Conservation (phyloP, 2,329 filamentous ascomycete species). For the Claviceps africana region DNA sequence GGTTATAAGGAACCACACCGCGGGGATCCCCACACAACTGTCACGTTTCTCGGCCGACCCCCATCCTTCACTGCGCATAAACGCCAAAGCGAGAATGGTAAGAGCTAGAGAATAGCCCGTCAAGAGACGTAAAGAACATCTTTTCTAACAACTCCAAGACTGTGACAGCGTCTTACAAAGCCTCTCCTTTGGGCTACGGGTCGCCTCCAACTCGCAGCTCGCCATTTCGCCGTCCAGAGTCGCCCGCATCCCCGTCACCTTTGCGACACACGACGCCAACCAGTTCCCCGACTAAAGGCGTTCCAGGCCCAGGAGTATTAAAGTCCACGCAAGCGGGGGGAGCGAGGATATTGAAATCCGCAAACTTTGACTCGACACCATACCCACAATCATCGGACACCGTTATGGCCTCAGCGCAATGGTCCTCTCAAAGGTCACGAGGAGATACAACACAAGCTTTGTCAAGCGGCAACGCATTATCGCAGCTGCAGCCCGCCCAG, state of each 20-base stretch:
- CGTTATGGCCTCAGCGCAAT: constrained; percentile 25
- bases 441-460: constrained; percentile 21
- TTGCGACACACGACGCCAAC: constrained; percentile 52
- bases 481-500: constrained; percentile 66
- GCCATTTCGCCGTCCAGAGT: constrained; percentile 48
- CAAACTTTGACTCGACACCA: constrained; percentile 25
- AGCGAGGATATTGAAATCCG: neutral
- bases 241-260: constrained; percentile 50
- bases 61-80: constrained; percentile 2
- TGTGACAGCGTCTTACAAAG: constrained; percentile 48
- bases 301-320: constrained; percentile 13
- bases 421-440: constrained; percentile 17
- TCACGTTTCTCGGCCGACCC: constrained; percentile 12
- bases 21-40: constrained; percentile 1
- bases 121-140: constrained; percentile 10
- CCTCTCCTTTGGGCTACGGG: constrained; percentile 57
- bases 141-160: constrained; percentile 27
- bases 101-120: constrained; percentile 7
- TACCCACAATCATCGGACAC: constrained; percentile 16
- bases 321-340: constrained; percentile 22
- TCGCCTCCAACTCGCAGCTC: constrained; percentile 47
- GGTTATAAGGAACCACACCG: neutral
- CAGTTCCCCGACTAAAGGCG: constrained; percentile 41
- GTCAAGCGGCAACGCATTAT: constrained; percentile 41
- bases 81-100: constrained; percentile 17